Conservation (phyloP, 495 filamentous ascomycete species). For the Lichina pygmaea region DNA sequence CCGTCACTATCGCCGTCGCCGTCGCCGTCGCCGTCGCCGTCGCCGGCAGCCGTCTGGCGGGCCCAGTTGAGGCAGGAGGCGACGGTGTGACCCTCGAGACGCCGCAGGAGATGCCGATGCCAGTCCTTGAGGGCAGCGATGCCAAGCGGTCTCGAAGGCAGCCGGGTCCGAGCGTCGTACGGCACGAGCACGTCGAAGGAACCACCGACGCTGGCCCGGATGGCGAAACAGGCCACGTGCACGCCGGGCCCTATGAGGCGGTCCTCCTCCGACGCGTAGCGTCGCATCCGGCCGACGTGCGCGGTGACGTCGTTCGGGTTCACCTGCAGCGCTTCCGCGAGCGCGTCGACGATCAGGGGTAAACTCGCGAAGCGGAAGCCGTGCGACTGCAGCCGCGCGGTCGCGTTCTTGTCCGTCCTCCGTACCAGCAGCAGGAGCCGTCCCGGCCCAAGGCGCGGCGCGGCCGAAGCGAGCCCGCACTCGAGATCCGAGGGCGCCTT, state of each 20-base stretch:
- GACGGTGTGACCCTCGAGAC: slow-evolving; percentile 30
- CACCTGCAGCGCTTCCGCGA: slow-evolving; percentile 49
- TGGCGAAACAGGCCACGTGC: slow-evolving; percentile 47
- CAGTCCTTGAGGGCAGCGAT: slow-evolving; percentile 25
- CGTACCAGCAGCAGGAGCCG: slow-evolving; percentile 65
- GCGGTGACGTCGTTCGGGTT: slow-evolving; percentile 21
- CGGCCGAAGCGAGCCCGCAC: neutral
- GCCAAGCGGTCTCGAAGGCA: slow-evolving; percentile 37
- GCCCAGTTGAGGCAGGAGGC: slow-evolving; percentile 4
- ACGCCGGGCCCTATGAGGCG: slow-evolving; percentile 34
- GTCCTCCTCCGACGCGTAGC: slow-evolving; percentile 20
- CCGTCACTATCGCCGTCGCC: slow-evolving; percentile 18
- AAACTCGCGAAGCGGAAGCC: slow-evolving; percentile 54
- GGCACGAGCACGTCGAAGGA: slow-evolving; percentile 54
- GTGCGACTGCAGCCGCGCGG: slow-evolving; percentile 31
- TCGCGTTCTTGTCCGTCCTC: slow-evolving; percentile 27
- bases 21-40: slow-evolving; percentile 8
- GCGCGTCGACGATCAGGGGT: slow-evolving; percentile 35
- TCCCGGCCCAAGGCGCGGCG: slow-evolving; percentile 24
- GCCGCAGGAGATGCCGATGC: slow-evolving; percentile 28
- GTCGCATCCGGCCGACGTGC: slow-evolving; percentile 32
- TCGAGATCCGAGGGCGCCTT: slow-evolving; percentile 4
- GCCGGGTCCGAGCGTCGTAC: slow-evolving; percentile 29
- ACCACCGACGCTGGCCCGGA: slow-evolving; percentile 33
- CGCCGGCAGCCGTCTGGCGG: neutral